phyloP scores from a whole-genome alignment of 306 rosid genomes.

The Quercus bicolor region DNA sequence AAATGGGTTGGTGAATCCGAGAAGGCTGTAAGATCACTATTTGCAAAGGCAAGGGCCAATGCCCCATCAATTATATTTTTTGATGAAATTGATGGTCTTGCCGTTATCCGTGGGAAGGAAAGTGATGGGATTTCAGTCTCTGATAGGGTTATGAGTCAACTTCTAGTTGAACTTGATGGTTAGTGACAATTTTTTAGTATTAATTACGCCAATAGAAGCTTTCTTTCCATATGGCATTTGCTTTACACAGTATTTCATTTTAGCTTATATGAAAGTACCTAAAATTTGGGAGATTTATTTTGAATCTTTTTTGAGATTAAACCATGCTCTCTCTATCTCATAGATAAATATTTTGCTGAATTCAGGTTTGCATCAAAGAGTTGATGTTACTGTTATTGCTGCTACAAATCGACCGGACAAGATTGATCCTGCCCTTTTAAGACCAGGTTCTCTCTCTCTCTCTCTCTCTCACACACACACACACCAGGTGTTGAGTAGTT shows the following conservation, averaged over 20 bases:
- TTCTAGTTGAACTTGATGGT: conserved; percentile 93
- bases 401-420: conserved; percentile 96
- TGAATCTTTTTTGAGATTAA: not conserved
- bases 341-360: conserved; percentile 14
- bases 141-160: conserved; percentile 90
- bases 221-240: not conserved
- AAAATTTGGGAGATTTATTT: not conserved
- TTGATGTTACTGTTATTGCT: conserved; percentile 79
- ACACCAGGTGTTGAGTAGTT: not conserved
- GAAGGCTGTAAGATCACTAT: conserved; percentile 87
- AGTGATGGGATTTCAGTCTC: conserved; percentile 88
- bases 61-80: conserved; percentile 92
- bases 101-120: conserved; percentile 78
- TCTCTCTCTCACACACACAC: not conserved
- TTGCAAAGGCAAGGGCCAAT: conserved; percentile 90
- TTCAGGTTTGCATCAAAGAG: conserved; percentile 84
- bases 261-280: not conserved
- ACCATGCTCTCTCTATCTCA: not conserved
- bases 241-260: not conserved
- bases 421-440: conserved; percentile 81
- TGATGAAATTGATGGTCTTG: conserved; percentile 91
- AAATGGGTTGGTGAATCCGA: conserved; percentile 99
- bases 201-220: conserved; percentile 12
- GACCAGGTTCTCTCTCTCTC: conserved; percentile 59
- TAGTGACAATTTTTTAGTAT: conserved; percentile 33